These are phyloP conservation scores for Solanum corneliomulleri DNA, from an alignment of 257 asterid genomes.

Conservation along the genomic window DNA sequence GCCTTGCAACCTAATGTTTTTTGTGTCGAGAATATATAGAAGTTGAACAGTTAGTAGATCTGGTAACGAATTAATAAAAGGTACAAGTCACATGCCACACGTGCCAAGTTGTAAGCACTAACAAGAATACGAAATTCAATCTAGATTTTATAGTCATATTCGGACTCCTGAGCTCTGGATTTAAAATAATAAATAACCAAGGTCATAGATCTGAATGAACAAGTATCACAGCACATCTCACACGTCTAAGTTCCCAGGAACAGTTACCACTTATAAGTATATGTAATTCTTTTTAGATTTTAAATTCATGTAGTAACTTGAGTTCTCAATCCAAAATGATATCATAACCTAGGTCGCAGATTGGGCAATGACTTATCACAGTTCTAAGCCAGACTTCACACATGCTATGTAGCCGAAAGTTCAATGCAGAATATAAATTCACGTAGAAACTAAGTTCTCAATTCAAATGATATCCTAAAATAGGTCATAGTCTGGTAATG, in stretches of 20 bases:
- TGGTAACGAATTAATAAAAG: not conserved
- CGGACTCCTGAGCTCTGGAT: not conserved
- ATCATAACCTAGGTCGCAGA: not conserved
- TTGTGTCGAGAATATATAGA: not conserved
- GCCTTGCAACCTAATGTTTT: not conserved
- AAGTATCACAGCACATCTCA: not conserved
- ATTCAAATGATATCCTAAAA: not conserved
- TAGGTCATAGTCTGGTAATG: not conserved
- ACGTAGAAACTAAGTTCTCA: not conserved
- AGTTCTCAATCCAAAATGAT: not conserved
- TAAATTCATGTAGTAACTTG: not conserved
- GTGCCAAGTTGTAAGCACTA: not conserved
- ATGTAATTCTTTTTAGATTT: not conserved
- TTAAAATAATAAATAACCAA: not conserved
- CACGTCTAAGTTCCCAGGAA: not conserved
- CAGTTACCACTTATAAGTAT: not conserved
- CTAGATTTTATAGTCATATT: not conserved
- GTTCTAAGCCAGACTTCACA: not conserved
- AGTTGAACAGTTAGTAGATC: not conserved
- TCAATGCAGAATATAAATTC: not conserved
- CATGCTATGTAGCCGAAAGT: not conserved
- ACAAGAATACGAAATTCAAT: not conserved
- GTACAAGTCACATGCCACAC: not conserved
- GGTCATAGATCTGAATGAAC: not conserved
- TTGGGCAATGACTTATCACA: not conserved